Base-by-base conservation (phyloP, 2,329 filamentous ascomycete genomes). In the Tolypocladium sp. region DNA sequence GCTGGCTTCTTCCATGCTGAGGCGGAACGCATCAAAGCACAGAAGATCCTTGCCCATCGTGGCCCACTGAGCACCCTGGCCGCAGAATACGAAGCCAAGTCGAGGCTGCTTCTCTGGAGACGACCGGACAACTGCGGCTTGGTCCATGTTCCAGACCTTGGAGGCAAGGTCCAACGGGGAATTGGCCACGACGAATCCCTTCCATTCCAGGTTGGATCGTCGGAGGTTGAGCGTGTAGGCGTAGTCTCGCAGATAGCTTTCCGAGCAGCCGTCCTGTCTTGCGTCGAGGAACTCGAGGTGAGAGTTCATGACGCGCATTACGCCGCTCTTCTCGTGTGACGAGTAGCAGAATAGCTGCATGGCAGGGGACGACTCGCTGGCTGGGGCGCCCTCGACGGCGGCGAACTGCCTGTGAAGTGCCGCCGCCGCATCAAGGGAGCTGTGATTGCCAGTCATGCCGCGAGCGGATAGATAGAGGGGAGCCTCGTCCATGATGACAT, bases 401-500 rank as follows among this genome's bases (percentile, higher is more conserved):
- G 12, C 20, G 10, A 22, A 2, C 12, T 53, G 30, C 10, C n/a
- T 20, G 10, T 12, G 49, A 37, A 10, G 15, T 22, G 22, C 38
- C 2, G 33, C 7, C 13, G 41, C n/a, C 13, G 27, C 30, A 25
- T 64, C 65, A 20, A 66, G 46, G 7, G 71, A 73, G 58, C 69
- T 74, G 59, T 78, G 73, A 15, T 75, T 73, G 4, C 70, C 74
- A 7, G 61, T 51, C 30, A 79, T 57, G 1, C 67, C 67, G n/a
- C 68, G 68, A 41, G 70, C 65, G 4, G 67, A 62, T 6, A 80
- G 65, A 57, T 78, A 79, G 22, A 70, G 69, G 3, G 73, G 70
- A 3, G 76, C 76, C 58, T 80, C 78, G 49, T 83, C 80, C 54
- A 83, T 61, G 44, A 82, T 77, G 1, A 78, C 74, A 61, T 85